phyloP scores from a whole-genome alignment of 2,329 filamentous ascomycete species.

The Cordyceps pruinosa region DNA sequence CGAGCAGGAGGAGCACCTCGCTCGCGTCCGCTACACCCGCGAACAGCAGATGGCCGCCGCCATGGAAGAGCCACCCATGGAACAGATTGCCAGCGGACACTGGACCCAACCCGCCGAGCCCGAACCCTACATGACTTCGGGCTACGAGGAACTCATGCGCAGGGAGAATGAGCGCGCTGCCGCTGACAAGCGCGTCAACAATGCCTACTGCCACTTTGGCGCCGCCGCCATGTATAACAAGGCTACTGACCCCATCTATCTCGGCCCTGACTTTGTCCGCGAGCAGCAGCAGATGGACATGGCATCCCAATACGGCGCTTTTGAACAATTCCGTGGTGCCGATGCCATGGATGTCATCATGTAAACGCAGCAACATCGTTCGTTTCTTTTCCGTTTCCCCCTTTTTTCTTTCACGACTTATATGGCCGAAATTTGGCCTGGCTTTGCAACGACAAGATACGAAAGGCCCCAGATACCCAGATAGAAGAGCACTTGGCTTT shows the following conservation, averaged over 20 bases:
- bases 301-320: slow-evolving; percentile 63
- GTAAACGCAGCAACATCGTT: background rate
- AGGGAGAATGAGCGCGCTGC: slow-evolving; percentile 53
- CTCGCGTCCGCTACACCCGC: slow-evolving; percentile 51
- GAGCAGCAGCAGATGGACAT: slow-evolving; percentile 50
- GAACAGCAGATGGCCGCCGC: slow-evolving; percentile 37
- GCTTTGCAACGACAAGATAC: slow-evolving; percentile 4
- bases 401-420: background rate
- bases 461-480: slow-evolving; percentile 10
- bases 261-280: slow-evolving; percentile 34
- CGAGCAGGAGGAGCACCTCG: slow-evolving; percentile 53
- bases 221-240: slow-evolving; percentile 42
- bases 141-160: slow-evolving; percentile 65
- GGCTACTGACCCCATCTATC: slow-evolving; percentile 66
- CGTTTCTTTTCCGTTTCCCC: background rate
- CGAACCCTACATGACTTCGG: slow-evolving; percentile 79
- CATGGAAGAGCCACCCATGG: slow-evolving; percentile 43
- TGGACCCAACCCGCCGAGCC: slow-evolving; percentile 45
- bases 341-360: slow-evolving; percentile 44
- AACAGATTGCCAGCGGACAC: slow-evolving; percentile 46
- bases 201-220: slow-evolving; percentile 39
- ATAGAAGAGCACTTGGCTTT: background rate
- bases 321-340: slow-evolving; percentile 39
- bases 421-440: background rate
- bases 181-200: slow-evolving; percentile 28